Evolutionary conservation across 345 rosid genomes (phyloP), one percentile per base, ranked within the genome.

Genomic region (Trapa incisa): DNA sequence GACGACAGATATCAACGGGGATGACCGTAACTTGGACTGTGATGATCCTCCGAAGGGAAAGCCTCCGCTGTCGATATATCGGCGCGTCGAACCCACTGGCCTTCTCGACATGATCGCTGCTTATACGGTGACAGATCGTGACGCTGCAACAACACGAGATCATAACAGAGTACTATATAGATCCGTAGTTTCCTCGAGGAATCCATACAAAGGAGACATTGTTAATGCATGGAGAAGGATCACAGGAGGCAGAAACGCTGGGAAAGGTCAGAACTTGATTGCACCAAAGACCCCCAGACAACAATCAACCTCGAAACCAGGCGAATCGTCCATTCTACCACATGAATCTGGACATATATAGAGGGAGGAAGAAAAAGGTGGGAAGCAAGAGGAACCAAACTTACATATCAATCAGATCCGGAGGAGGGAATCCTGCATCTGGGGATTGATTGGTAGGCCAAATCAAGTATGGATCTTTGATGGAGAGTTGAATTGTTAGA

Each of bases 11-110:
- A 93, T 39, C 5, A 88, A 47, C 47, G 97, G 97, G 39, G 92
- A 86, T 48, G 98, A 87, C 42, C 88, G 87, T 3, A 96, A 87
- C 73, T 90, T 93, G 12, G 94, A 87, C 65, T 90, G 90, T 42
- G 87, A 81, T 2, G 94, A 85, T 52, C 88, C 86, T 0, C 81
- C 70, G 69, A 93, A 89, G 0, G 97, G 86, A 68, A 88, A 87
- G 83, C 80, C 85, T 56, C 91, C 94, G 36, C 79, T 77, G 75
- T 87, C 98, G 1, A 77, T 94, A 29, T 84, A 78, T 35, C 97
- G 87, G 36, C 98, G 81, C 14, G 91, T 78, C 58, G 91, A 85
- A 64, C 82, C 83, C 41, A 84, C 95, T 81, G 80, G 97, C 79
- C 98, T 83, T 72, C 97, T 80, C 61, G 97, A 88, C 98, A 93